Evolutionary conservation across 2,329 filamentous ascomycete species (phyloP).

Genomic region (Trichoderma aggressivum): DNA sequence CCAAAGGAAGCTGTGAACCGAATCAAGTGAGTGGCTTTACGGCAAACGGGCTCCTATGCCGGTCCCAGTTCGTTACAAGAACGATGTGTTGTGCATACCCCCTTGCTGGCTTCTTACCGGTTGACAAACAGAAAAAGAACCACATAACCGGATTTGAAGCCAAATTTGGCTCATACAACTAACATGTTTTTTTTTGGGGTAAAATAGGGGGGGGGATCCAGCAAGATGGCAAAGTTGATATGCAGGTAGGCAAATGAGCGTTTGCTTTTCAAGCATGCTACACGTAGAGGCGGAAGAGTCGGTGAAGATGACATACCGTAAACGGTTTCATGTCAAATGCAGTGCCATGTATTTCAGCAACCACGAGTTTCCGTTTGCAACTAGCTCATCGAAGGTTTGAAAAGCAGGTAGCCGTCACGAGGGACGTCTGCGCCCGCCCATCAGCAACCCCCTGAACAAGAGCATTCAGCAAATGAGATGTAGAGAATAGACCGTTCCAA

Average conservation of each 20-base stretch:
- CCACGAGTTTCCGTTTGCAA: neutral
- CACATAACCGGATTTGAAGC: neutral
- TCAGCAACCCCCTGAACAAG: neutral
- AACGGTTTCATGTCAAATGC: neutral
- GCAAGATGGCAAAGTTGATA: neutral
- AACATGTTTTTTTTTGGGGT: neutral
- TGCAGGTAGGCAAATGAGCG: neutral
- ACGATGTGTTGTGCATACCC: neutral
- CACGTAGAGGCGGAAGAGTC: neutral
- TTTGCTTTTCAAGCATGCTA: neutral
- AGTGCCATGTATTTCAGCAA: neutral
- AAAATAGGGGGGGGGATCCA: neutral
- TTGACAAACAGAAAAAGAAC: neutral
- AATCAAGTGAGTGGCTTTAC: neutral
- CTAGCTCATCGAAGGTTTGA: neutral
- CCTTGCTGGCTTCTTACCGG: neutral
- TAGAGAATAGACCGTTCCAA: neutral
- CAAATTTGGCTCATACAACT: neutral
- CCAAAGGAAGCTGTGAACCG: neutral
- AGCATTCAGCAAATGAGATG: neutral
- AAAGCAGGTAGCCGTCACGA: conserved; percentile 5
- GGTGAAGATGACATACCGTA: neutral
- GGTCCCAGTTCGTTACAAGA: neutral
- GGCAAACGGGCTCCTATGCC: neutral
- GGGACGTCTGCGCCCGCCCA: neutral